phyloP scores from a whole-genome alignment of 306 rosid species.

The Cicer yamashitae region DNA sequence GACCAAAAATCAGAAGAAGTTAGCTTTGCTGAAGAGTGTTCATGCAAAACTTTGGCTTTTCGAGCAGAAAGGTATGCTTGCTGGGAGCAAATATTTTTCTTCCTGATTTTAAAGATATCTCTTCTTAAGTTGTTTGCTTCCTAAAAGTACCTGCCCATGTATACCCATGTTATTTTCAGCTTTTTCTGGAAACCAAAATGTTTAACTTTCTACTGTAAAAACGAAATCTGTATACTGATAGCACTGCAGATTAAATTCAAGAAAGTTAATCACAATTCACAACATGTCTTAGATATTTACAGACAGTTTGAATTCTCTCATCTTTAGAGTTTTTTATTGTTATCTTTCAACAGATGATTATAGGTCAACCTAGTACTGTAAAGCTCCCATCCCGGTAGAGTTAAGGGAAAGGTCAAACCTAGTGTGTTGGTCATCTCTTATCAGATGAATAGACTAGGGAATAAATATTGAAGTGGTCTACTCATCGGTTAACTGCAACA shows the following conservation, averaged over 20 bases:
- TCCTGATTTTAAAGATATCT: constrained; percentile 13
- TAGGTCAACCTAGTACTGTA: not conserved
- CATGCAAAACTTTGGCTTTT: constrained; percentile 75
- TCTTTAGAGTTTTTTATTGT: not conserved
- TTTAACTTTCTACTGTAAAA: not conserved
- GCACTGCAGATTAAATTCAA: not conserved
- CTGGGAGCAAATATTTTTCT: constrained; percentile 33
- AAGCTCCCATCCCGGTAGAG: not conserved
- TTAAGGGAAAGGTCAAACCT: constrained; percentile 19
- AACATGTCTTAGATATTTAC: constrained; percentile 18
- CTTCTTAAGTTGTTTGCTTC: constrained; percentile 24
- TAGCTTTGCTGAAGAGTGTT: constrained; percentile 74
- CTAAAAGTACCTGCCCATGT: not conserved
- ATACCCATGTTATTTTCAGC: constrained; percentile 7
- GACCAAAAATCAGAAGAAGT: constrained; percentile 80
- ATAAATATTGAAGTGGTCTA: not conserved
- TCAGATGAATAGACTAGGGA: not conserved
- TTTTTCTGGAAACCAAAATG: not conserved
- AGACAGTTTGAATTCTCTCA: not conserved
- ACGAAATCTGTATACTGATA: not conserved
- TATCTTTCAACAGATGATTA: constrained; percentile 3
- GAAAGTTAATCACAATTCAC: not conserved
- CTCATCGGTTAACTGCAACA: constrained; percentile 2
- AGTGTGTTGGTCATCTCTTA: constrained; percentile 7
- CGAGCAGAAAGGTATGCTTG: constrained; percentile 81